phyloP scores from a whole-genome alignment of 257 asterid genomes.

The Solanum ossicruentum region DNA sequence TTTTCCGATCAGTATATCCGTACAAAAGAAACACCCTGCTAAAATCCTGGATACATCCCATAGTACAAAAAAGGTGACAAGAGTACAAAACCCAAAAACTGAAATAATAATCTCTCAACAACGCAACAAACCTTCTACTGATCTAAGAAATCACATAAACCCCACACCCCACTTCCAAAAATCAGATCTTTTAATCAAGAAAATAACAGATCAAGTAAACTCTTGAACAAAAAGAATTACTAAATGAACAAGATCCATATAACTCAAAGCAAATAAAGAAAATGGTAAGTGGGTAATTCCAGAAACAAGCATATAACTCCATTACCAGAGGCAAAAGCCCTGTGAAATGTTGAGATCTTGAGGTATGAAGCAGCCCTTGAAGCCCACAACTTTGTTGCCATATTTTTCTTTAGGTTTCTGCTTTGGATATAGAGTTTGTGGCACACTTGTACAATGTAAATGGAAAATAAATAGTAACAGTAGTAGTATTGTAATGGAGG shows the following conservation, averaged over 20 bases:
- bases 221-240: neutral
- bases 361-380: constrained; percentile 68
- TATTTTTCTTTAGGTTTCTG: constrained; percentile 1
- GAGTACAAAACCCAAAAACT: neutral
- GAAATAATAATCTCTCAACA: neutral
- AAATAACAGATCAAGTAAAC: constrained; percentile 26
- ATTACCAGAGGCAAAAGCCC: constrained; percentile 86
- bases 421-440: neutral
- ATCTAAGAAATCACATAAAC: neutral
- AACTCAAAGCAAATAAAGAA: neutral
- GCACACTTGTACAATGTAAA: neutral
- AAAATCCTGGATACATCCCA: neutral
- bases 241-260: constrained; percentile 3
- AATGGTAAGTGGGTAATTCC: neutral
- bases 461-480: neutral
- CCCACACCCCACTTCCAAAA: constrained; percentile 3
- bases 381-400: constrained; percentile 86
- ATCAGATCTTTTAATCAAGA: constrained; percentile 31
- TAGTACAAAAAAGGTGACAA: neutral
- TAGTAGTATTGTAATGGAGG: neutral
- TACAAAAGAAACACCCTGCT: neutral
- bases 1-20: neutral
- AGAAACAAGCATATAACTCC: neutral
- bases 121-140: constrained; percentile 4
- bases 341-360: constrained; percentile 56